Base-by-base conservation (phyloP, 2,329 filamentous ascomycete species). In the Penicillium sp. region DNA sequence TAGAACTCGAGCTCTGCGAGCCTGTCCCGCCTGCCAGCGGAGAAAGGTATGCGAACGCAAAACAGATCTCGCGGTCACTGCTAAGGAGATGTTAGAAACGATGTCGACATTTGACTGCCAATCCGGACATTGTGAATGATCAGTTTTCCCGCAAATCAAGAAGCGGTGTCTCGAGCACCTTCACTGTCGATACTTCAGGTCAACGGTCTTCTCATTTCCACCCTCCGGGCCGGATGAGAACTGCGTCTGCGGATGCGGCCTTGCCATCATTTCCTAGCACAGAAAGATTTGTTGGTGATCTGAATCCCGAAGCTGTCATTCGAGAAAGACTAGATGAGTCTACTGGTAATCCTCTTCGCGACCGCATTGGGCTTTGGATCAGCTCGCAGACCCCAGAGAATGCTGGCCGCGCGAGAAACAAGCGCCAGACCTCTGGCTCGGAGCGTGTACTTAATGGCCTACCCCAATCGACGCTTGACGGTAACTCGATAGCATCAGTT, bases 281-380 rank as follows among this genome's bases (percentile, higher is more conserved):
- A 33, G 66, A 68, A 46, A 66, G 70, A 16, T 74, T 74, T 45
- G 71, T 75, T 21, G 71, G 72, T 28, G 70, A 75, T 47, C 61
- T 73, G 2, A 74, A 74, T 47, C 72, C 72, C 6, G 72, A 75
- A 60, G 69, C 72, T 29, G 61, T 72, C 6, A 70, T 75, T 49
- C 63, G 66, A 16, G 70, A 72, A 47, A 63, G 58, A 43, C 42
- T 71, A 12, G 55, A 67, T 42, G 65, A 58, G 21, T 41, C 63
- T 7, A 52, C 51, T 21, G 58, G 58, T 8, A 65, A 48, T 42
- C 63, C 64, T 42, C 54, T 65, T 44, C 60, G 66, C 16, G 64
- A 67, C 55, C 65, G 59, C 9, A 58, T 71, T 45, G 69, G 68
- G 10, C 59, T 71, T 28, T 70, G 68, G 68, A 65, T 71, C 42